Evolutionary conservation across 202 grass and related monocot species (phyloP), one percentile per base, ranked within the genome.

Genomic region (Panicum hallii): DNA sequence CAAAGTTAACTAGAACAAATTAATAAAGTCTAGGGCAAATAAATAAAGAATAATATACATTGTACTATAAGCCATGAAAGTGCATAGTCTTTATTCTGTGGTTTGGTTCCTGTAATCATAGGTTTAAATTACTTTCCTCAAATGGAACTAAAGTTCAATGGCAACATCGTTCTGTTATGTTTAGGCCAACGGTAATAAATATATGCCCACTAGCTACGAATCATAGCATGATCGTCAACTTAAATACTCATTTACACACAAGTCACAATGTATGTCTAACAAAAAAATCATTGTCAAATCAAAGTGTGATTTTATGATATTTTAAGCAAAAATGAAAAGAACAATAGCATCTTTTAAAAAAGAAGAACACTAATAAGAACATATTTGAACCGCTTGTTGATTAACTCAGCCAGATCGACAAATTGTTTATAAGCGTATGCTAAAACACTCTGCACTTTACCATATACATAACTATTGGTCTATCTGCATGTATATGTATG

Each of bases 121-220:
- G 1, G 14, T 19, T 11, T 71, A 74, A 75, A 75, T 19, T 42
- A 57, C 17, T 41, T 57, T 9, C 32, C 30, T 41, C 34, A 75
- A 55, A 75, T 57, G 72, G 50, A 75, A 41, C 34, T 56, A 42
- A 57, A 75, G 52, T 55, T 56, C 32, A 40, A 19, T 54, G 49
- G 49, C 72, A 56, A n/a, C 17, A 41, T 75, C 2, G 40, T 56
- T 41, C 9, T 56, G 22, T 58, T 56, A 57, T 34, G 72, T 75
- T 75, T 34, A 4, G 62, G 42, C 53, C 61, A 75, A 40, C 28
- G 9, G n/a, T 64, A 41, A 54, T 28, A 38, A 38, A 38, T 42
- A 83, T 19, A 23, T 53, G 44, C 20, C n/a, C 58, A 83, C 47
- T 83, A 75, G 15, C 14, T 70, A 81, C 26, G 8, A 32, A 65